Base-by-base conservation (phyloP, 139 green algal species). In the Chlorella ohadii region DNA sequence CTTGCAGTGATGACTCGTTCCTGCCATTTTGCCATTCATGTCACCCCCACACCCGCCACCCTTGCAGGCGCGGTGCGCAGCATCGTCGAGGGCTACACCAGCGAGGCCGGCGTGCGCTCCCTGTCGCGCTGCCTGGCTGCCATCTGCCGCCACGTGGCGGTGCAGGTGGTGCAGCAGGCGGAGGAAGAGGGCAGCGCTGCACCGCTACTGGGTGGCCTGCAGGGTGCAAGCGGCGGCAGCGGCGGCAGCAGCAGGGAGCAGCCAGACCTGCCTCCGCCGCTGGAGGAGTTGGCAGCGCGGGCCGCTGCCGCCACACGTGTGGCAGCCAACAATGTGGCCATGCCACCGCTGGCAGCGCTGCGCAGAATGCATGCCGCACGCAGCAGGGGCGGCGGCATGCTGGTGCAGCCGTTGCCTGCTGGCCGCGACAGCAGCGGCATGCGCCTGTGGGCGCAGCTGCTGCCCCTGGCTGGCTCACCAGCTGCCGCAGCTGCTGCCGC, bases 81-180 rank as follows among this genome's bases (percentile, higher is more conserved):
- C 23, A 88, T 99, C 34, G 96, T 98, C 38, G 88, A 95, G 36
- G 94, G 97, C 63, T 99, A 98, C 59, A 96, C 90, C 76, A 89
- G 96, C 38, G 97, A 99, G 91, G 95, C 97, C 11, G 97, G 97
- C 20, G 97, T 99, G 88, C 89, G 97, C 61, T 97, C 95, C 81
- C 90, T 99, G 78, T 96, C 98, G 80, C 98, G 98, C 85, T 89
- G 95, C 64, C 85, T 99, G 31, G 97, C 98, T 79, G 97, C 97
- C 84, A 90, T 98, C 1, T 99, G 98, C 89, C 92, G 97, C 85
- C 98, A 99, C 85, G 93, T 95, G 61, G 96, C 94, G 3, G 89
- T 96, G 36, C 92, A 94, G 72, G 84, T 97, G 22, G 91, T 94
- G 17, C 74, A 67, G 57, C 57, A 47, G 38, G 39, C 22, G 36